Evolutionary conservation across 73 alveolate genomes (phyloP), one percentile per base, ranked within the genome.

Genomic region (Paramecium pentaurelia): DNA sequence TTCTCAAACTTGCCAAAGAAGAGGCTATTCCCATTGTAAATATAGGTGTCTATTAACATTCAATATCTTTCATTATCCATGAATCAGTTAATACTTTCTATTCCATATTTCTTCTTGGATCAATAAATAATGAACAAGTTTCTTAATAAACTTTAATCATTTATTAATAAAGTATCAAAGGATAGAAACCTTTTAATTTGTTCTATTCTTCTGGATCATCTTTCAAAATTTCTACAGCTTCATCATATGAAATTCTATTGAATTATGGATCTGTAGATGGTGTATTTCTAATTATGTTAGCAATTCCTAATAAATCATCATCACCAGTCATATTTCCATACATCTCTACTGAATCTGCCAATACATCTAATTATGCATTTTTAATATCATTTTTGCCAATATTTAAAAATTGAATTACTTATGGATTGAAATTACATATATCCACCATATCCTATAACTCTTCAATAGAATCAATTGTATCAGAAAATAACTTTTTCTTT

Each of bases 371-470:
- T 28, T 80, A 36, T 0, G 91, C 77, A 44, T 80, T 42, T 49
- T 32, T 49, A 25, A 80, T 44, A 20, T 80, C 91, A 16, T 40
- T 28, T 20, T 80, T 42, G 34, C 49, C 71, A 12, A 80, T 32
- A 25, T 80, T 42, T 6, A 80, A 36, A 20, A 80, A 27, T 80
- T 44, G 2, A 8, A 80, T 36, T 0, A 80, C 75, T 42, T 49
- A 12, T 20, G 42, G 30, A 25, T 80, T 49, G 30, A 80, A 40
- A 32, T 64, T 64, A 22, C 47, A 25, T 28, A 44, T 80, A 4
- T 80, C 91, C 12, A 44, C 91, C 58, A 80, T 45, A 80, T 80
- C 91, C 22, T 32, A 45, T 25, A 80, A 80, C 20, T 47, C 77
- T 47, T 80, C 47, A 0, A 32, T 8, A 8, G 91, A 80, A 14